Conservation (phyloP, 1,139 yeast genomes). For the Yamadazyma atlantica region DNA sequence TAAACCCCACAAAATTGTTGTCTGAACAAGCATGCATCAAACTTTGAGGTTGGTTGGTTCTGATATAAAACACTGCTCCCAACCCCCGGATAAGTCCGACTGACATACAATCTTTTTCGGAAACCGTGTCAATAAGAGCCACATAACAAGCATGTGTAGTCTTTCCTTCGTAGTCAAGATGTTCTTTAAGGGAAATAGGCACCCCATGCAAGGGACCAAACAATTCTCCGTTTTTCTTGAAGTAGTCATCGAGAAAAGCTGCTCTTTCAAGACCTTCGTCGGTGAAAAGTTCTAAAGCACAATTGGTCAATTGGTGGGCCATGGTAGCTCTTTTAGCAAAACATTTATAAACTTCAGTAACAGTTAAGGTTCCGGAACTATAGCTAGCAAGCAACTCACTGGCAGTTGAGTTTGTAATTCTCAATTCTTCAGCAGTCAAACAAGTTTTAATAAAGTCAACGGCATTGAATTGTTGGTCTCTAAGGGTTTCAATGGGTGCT, state of each 20-base stretch:
- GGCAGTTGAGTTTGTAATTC: conserved; percentile 25
- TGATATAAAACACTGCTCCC: conserved; percentile 60
- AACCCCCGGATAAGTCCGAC: conserved; percentile 48
- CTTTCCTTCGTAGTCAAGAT: conserved; percentile 32
- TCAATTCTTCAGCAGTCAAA: conserved; percentile 26
- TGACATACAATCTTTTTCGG: conserved; percentile 11
- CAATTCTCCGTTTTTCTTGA: conserved; percentile 18
- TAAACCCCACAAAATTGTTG: conserved; percentile 36
- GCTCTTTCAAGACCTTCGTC: conserved; percentile 30
- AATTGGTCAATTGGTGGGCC: conserved; percentile 43
- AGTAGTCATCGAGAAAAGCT: conserved; percentile 23
- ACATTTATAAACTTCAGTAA: conserved; percentile 13
- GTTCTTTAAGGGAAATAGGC: conserved; percentile 39
- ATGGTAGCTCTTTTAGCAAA: conserved; percentile 34
- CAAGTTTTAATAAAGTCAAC: conserved; percentile 29
- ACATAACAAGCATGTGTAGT: conserved; percentile 48
- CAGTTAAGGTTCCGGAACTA: conserved; percentile 9
- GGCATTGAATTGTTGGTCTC: conserved; percentile 39
- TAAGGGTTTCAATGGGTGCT: conserved; percentile 39
- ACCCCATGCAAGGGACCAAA: conserved; percentile 36
- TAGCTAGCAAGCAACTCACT: conserved; percentile 5
- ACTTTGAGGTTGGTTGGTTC: conserved; percentile 45
- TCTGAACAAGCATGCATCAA: conserved; percentile 43
- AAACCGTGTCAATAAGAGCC: conserved; percentile 23
- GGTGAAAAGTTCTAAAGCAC: conserved; percentile 32